These are phyloP conservation scores for Prinsepia uniflora DNA, from an alignment of 306 rosid species.

Conservation along the genomic window DNA sequence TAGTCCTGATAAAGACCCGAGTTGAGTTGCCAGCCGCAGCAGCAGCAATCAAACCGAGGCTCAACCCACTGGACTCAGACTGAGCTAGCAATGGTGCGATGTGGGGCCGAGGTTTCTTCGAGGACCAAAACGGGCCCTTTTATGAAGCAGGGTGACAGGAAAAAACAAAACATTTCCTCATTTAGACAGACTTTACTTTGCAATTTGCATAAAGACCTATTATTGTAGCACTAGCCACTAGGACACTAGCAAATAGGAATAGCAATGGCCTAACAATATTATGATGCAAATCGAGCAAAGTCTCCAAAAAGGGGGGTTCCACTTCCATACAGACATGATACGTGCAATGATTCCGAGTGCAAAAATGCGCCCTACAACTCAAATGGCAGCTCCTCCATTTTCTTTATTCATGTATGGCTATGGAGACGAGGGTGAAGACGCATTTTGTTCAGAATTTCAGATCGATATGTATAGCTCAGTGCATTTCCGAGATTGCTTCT, in stretches of 20 bases:
- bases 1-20: too few species aligned
- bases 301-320: too few species aligned
- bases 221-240: too few species aligned
- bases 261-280: background rate
- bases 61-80: background rate
- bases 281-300: too few species aligned
- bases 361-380: background rate
- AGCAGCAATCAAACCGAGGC: background rate
- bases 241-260: background rate
- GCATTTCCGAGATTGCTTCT: background rate
- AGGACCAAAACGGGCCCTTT: too few species aligned
- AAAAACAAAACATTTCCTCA: background rate
- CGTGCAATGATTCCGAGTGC: background rate
- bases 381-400: background rate
- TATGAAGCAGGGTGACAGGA: too few species aligned
- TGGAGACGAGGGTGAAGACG: background rate
- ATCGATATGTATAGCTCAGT: background rate
- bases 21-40: too few species aligned
- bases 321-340: too few species aligned
- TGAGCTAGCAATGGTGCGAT: background rate
- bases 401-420: background rate
- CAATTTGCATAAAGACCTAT: constrained; percentile 9
- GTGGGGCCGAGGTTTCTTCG: background rate
- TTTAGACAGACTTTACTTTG: background rate
- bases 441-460: background rate